These are phyloP conservation scores for Linum trigynum DNA, from an alignment of 345 rosid species.

Conservation along the genomic window DNA sequence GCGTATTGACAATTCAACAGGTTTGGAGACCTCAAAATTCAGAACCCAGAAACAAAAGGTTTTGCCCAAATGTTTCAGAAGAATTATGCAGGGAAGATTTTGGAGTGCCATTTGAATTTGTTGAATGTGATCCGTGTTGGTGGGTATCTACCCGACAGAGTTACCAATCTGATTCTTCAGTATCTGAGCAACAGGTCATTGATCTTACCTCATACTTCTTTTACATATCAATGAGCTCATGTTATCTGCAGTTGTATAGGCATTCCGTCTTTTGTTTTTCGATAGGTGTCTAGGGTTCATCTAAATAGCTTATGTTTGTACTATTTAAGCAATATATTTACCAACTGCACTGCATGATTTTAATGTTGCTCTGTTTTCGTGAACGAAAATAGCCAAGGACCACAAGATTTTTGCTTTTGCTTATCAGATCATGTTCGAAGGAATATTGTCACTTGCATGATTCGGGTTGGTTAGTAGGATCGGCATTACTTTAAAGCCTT, in stretches of 20 bases:
- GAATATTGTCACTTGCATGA: too few relatives aligned
- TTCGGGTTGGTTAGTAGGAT: too few relatives aligned
- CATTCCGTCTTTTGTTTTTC: not conserved
- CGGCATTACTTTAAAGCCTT: too few relatives aligned
- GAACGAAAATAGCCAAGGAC: too few relatives aligned
- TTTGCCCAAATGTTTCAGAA: constrained; percentile 91
- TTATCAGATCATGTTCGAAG: too few relatives aligned
- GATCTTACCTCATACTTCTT: not conserved
- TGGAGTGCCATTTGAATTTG: constrained; percentile 83
- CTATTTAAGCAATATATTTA: not conserved
- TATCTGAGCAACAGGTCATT: constrained; percentile 87
- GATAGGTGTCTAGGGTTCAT: not conserved
- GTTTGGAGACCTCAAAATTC: constrained; percentile 94
- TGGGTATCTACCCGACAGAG: constrained; percentile 94
- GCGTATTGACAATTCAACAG: constrained; percentile 25
- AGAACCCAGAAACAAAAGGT: constrained; percentile 71
- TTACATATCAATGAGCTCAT: not conserved
- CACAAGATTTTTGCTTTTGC: too few relatives aligned
- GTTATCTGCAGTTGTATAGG: too few relatives aligned
- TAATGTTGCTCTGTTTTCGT: too few relatives aligned
- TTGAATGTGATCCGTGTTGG: constrained; percentile 76
- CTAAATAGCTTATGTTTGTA: not conserved
- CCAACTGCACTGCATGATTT: not conserved
- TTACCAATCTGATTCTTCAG: constrained; percentile 88
- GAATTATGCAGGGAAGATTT: constrained; percentile 80